Percentiles rank a stretch among this genome's conserved stretches.
phyloP scores from a whole-genome alignment of 768 basidiomycete species.

The Phaeotremella skinneri region DNA sequence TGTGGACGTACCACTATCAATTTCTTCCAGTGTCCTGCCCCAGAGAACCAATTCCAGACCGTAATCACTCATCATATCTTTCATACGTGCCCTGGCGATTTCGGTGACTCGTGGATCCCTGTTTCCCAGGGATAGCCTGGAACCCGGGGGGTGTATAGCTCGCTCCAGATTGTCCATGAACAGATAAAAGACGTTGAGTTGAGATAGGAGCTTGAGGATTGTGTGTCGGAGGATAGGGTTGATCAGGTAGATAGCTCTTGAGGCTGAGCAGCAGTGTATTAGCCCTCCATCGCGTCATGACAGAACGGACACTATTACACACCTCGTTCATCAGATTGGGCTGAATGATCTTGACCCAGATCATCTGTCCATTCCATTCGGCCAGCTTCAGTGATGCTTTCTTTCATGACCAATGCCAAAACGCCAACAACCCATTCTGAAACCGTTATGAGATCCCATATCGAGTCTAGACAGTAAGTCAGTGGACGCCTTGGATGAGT shows the following conservation, averaged over 20 bases:
- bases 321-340: neutral
- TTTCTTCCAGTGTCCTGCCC: constrained; percentile 28
- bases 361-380: constrained; percentile 7
- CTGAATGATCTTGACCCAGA: neutral
- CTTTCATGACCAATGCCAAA: constrained; percentile 13
- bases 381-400: constrained; percentile 13
- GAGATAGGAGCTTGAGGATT: constrained; percentile 18
- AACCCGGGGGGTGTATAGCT: constrained; percentile 31
- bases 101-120: constrained; percentile 33
- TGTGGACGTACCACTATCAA: constrained; percentile 4
- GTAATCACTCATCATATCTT: constrained; percentile 14
- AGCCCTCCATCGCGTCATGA: constrained; percentile 1
- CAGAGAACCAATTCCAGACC: constrained; percentile 34
- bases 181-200: constrained; percentile 16
- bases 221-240: constrained; percentile 12
- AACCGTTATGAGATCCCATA: constrained; percentile 29
- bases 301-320: neutral
- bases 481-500: too few relatives aligned
- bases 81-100: constrained; percentile 25
- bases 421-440: constrained; percentile 25
- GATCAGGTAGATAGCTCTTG: neutral
- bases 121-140: constrained; percentile 10
- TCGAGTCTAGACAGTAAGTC: constrained; percentile 22
- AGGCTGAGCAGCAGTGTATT: neutral
- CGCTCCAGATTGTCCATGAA: constrained; percentile 26